Percentiles rank a stretch among this genome's conserved stretches.
These are phyloP conservation scores for Spergularia marina DNA, from an alignment of 148 eudicot genomes.

Conservation along the genomic window DNA sequence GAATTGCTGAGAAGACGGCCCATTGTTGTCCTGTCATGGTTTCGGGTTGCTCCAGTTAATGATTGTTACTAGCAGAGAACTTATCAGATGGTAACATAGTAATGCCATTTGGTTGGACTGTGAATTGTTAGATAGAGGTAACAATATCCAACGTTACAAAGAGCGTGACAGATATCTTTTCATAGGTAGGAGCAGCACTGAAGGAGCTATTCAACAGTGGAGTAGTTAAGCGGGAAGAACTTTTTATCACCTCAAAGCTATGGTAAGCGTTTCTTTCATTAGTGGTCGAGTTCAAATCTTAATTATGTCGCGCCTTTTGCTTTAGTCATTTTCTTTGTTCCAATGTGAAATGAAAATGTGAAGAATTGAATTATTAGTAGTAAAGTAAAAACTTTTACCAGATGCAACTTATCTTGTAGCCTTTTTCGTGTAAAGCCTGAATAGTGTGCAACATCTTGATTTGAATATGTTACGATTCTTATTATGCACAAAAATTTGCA, in stretches of 20 bases:
- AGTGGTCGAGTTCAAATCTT: too few species aligned
- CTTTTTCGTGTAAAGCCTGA: not conserved
- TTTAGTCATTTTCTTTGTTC: too few species aligned
- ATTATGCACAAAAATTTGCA: not conserved
- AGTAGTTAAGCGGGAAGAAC: conserved; percentile 48
- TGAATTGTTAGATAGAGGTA: not conserved
- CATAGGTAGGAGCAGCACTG: conserved; percentile 48
- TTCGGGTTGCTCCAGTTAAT: too few species aligned
- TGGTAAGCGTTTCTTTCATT: conserved; percentile 29
- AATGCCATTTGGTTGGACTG: not conserved
- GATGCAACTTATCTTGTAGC: not conserved
- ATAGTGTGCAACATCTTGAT: not conserved
- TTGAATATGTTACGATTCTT: not conserved
- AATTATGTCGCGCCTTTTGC: too few species aligned
- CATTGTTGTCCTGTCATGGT: too few species aligned
- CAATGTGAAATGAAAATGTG: too few species aligned
- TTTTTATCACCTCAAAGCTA: conserved; percentile 59
- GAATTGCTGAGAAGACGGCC: too few species aligned
- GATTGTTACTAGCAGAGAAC: too few species aligned
- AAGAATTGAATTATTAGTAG: not conserved
- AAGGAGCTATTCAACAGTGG: conserved; percentile 45
- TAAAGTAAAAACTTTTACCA: not conserved
- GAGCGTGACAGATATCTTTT: not conserved
- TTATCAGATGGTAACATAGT: too few species aligned
- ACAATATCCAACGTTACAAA: not conserved